Evolutionary conservation across 2,329 filamentous ascomycete genomes (phyloP).

Genomic region (Amesomyces nigricolor): DNA sequence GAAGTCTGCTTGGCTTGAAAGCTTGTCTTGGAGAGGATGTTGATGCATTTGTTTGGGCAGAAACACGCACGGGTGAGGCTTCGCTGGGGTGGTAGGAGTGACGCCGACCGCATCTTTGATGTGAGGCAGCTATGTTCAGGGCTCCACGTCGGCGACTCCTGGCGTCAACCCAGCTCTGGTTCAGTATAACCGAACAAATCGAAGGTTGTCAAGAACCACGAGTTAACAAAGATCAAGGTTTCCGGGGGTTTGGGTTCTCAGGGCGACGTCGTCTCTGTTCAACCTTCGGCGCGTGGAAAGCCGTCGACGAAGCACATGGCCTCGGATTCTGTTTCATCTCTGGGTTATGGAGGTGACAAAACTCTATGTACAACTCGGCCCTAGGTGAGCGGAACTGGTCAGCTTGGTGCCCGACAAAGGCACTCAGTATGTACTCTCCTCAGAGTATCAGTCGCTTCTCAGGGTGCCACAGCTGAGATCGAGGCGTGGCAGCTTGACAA

Average conservation of each 20-base stretch:
- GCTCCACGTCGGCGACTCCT: slow-evolving; percentile 17
- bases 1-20: not conserved
- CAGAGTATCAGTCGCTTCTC: slow-evolving; percentile 1
- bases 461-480: slow-evolving; percentile 2
- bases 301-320: not conserved
- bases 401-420: no score
- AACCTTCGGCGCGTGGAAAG: slow-evolving; percentile 3
- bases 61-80: no score
- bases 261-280: slow-evolving; percentile 10
- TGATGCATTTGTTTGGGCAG: not conserved
- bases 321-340: not conserved
- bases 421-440: not conserved
- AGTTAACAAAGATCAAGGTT: slow-evolving; percentile 3
- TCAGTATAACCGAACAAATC: slow-evolving; percentile 21
- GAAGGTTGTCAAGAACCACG: slow-evolving; percentile 14
- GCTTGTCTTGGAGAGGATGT: not conserved
- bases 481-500: slow-evolving; percentile 2
- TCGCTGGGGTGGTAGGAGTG: not conserved
- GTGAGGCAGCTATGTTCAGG: slow-evolving; percentile 1
- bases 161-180: not conserved
- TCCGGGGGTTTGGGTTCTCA: slow-evolving; percentile 1
- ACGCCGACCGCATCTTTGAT: not conserved
- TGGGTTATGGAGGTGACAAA: no score
- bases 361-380: no score
- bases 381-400: no score